Conservation (phyloP, 192 early-diverging fungal species). For the Coemansia sp. region DNA sequence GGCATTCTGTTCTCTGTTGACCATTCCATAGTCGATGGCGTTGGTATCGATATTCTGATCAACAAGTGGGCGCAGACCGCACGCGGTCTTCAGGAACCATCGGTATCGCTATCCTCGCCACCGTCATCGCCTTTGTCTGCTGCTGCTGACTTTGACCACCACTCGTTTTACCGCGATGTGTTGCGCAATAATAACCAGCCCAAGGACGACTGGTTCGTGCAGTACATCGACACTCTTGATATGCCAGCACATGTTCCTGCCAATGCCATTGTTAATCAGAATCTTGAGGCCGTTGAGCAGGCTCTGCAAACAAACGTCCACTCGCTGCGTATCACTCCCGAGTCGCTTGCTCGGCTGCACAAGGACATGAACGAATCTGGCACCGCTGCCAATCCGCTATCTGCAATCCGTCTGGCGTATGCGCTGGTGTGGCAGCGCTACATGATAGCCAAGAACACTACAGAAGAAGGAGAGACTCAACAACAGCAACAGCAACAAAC, state of each 20-base stretch:
- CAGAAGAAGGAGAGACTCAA: conserved; percentile 9
- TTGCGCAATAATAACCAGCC: not conserved
- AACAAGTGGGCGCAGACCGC: conserved; percentile 29
- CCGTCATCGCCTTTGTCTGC: not conserved
- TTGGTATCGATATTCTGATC: conserved; percentile 30
- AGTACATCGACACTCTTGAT: conserved; percentile 16
- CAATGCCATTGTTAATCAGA: not conserved
- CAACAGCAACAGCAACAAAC: conserved; percentile 27
- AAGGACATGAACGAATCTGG: not conserved
- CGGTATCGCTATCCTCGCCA: too few relatives aligned
- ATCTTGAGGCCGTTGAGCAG: conserved; percentile 19
- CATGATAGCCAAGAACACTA: not conserved
- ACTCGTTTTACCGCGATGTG: conserved; percentile 18
- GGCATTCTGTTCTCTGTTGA: conserved; percentile 41
- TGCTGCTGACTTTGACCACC: conserved; percentile 30
- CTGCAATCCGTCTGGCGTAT: conserved; percentile 38
- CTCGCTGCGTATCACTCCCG: conserved; percentile 19
- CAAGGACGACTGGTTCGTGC: conserved; percentile 28
- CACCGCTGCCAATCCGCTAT: not conserved
- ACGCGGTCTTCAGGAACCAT: not conserved
- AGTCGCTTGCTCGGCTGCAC: conserved; percentile 13
- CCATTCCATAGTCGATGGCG: conserved; percentile 41
- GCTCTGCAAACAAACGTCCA: conserved; percentile 29
- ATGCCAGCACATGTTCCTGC: not conserved
- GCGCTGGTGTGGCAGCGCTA: conserved; percentile 49